A percentile compares a stretch with the other conserved stretches of the same genome.
Evolutionary conservation across 139 green algal genomes (phyloP).

Genomic region (Mesotaenium endlicherianum): DNA sequence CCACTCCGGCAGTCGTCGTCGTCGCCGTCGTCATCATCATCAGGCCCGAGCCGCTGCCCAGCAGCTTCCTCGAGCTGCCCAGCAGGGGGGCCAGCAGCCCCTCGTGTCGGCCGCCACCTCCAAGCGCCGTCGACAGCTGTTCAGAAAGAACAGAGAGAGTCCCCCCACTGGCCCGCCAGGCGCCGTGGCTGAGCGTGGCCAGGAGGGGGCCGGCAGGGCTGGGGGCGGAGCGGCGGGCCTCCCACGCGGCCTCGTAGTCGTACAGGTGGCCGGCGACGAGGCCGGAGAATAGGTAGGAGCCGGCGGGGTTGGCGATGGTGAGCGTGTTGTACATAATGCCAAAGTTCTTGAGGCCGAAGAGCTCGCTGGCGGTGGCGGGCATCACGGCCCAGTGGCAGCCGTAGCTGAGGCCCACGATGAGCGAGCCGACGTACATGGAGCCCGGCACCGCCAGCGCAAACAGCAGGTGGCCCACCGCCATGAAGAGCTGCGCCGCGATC

Average conservation of each 20-base stretch:
- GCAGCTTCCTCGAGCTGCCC: too few species aligned
- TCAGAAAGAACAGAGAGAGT: too few species aligned
- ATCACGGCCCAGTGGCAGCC: constrained; percentile 78
- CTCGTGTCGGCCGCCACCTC: too few species aligned
- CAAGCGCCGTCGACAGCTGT: too few species aligned
- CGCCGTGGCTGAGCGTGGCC: too few species aligned
- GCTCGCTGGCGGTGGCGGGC: constrained; percentile 64
- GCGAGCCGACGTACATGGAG: constrained; percentile 55
- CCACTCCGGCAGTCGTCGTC: too few species aligned
- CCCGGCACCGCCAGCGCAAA: constrained; percentile 15
- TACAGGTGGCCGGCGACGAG: constrained; percentile 41
- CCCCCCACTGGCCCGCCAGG: too few species aligned
- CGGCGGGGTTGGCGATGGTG: constrained; percentile 19
- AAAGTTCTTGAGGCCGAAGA: constrained; percentile 71
- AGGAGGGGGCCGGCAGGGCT: too few species aligned
- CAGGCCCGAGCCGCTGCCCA: too few species aligned
- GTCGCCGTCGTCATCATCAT: too few species aligned
- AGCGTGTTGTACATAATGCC: constrained; percentile 48
- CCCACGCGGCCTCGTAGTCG: constrained; percentile 23
- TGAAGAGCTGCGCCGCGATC: neutral
- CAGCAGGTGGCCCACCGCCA: constrained; percentile 42
- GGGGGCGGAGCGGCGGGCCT: neutral
- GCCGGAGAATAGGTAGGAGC: constrained; percentile 42
- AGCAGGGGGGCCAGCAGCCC: too few species aligned
- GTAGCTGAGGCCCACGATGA: constrained; percentile 71